Percentiles rank a stretch among this genome's conserved stretches.
These are phyloP conservation scores for Teratosphaeria pseudoeucalypti DNA, from an alignment of 2,329 filamentous ascomycete genomes.

Conservation along the genomic window DNA sequence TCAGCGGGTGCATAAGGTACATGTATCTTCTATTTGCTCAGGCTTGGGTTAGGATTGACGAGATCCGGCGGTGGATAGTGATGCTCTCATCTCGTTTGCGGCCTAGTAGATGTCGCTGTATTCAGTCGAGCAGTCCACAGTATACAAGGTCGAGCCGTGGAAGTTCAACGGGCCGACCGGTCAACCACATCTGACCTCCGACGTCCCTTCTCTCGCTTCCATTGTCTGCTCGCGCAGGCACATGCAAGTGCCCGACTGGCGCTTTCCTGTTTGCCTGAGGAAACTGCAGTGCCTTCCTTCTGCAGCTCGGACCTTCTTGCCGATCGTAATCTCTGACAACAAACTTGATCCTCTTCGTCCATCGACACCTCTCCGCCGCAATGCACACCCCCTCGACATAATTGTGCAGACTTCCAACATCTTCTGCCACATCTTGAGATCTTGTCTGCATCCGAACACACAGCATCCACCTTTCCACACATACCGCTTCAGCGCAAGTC, in stretches of 20 bases:
- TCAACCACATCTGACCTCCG: background rate
- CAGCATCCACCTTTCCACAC: background rate
- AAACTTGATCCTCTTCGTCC: background rate
- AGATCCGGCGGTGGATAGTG: no score
- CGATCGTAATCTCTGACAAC: background rate
- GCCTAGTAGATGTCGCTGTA: no score
- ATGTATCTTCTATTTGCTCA: no score
- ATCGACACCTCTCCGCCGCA: background rate
- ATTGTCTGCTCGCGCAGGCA: background rate
- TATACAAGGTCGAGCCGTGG: no score
- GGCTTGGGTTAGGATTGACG: no score
- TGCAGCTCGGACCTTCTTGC: background rate
- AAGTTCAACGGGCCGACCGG: no score
- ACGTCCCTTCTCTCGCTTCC: background rate
- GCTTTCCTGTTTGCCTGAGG: background rate
- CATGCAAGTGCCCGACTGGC: background rate
- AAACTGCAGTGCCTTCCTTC: background rate
- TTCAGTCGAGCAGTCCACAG: no score
- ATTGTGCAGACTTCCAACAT: background rate
- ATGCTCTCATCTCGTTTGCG: no score
- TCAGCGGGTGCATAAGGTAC: no score
- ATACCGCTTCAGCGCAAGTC: background rate
- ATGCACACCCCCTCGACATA: background rate
- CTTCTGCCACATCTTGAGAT: background rate
- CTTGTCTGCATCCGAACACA: background rate